Evolutionary conservation across 2,329 filamentous ascomycete species (phyloP), one percentile per base, ranked within the genome.

Genomic region (Cytospora piceicola): DNA sequence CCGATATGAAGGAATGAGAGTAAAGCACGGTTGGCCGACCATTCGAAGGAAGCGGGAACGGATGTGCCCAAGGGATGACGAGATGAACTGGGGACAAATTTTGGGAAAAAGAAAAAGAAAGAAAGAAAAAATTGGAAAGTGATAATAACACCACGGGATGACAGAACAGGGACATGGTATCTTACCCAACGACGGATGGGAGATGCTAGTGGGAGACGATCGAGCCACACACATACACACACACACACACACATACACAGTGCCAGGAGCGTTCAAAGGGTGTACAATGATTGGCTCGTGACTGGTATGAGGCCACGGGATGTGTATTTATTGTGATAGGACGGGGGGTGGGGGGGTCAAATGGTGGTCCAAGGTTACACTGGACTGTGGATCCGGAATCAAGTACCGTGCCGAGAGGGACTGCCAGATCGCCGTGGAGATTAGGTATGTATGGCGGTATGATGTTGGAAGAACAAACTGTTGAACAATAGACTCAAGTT

Each of bases 261-360:
- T 66, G 59, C 58, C 54, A 63, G 36, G 52, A 29, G 66, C 49
- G 58, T 58, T 39, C 22, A 60, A 65, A 68, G 51, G 56, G 55
- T 68, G 63, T 68, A 68, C 66, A 68, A 68, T 66, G 66, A 68
- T 68, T 68, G 66, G 66, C 63, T 60, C 42, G 66, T 63, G 59
- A 60, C 64, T 55, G 58, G 53, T 58, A 51, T 54, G 63, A 63
- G 63, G 57, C 63, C 66, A 68, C 66, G 66, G 66, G 66, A 68
- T 63, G 63, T 56, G 30, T 57, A 46, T 46, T 11, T 46, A 46
- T 8, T 46, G 42, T 46, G 42, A 46, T 46, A 56, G 57, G 63
- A 67, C 66, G 42, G 66, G 65, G 61, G 53, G n/a, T n/a, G n/a
- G 59, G 66, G 56, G 51, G 27, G 27, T 29, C 27, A 29, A 29